Base-by-base conservation (phyloP, 106 monocot genomes). In the Iris macrosiphon region DNA sequence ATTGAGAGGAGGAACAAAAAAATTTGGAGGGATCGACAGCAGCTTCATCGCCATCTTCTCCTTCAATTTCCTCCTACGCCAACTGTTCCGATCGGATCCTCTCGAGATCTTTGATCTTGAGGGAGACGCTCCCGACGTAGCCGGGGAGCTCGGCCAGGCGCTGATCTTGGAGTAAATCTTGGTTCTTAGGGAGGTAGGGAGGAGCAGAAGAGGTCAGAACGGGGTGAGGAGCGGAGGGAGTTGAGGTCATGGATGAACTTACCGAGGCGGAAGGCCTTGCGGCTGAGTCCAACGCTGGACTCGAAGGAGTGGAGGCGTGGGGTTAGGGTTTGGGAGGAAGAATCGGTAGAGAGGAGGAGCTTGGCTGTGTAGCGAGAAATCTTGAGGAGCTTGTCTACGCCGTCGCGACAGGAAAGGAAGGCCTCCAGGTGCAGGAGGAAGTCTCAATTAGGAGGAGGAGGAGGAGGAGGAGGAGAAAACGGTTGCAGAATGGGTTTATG, bases 371-470 rank as follows among this genome's bases (percentile, higher is more conserved):
- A 89, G 41, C 83, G 75, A 50, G 83, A 65, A 70, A 89, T 79
- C 63, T 89, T 89, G 59, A 89, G 79, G 51, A 89, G 72, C 63
- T 89, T 89, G 73, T 89, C 83, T 41, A 89, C 76, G 63, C 88
- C 88, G 59, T 89, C 88, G 37, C 88, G 83, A 38, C 72, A 69
- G 15, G 76, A 68, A 40, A 89, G 83, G 73, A 79, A 89, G 30
- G 88, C 68, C 46, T 89, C 88, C 20, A 89, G 79, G 70, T 89
- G 88, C 56, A 76, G 66, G 49, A 89, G 83, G 67, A 89, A 89
- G 73, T 89, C 88, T 3, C 79, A 65, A 7, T 52, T 25, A 13
- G 39, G 21, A 35, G 0, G n/a, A n/a, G 13, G 28, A 10, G 59
- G 49, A 34, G 56, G 45, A 33, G 21, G 61, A 29, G 33, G 28